Evolutionary conservation across 768 basidiomycete genomes (phyloP), one percentile per base, ranked within the genome.

Genomic region (Agaricus sinodeliciosus): DNA sequence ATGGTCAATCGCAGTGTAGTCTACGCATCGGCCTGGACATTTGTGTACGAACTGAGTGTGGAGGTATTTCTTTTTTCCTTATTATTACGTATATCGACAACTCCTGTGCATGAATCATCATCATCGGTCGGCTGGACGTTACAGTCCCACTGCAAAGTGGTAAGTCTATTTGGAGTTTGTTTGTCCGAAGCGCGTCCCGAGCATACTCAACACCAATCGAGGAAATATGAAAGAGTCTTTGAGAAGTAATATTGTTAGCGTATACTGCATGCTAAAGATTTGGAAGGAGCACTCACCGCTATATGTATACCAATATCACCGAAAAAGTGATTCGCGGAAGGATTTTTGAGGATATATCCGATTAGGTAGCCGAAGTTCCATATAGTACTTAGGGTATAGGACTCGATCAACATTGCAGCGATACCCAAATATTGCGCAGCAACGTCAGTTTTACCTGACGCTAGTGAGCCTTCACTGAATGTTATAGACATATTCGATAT

Each of bases 371-470:
- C 27, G 3, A n/a, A 8, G 16, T 43, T 25, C 49, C 49, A 50
- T n/a, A 19, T 40, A 22, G 49, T 43, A 31, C 43, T 41, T 18
- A 50, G 11, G 9, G 49, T 27, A 22, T 43, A 50, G 4, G 49
- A 50, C n/a, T 50, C 49, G 11, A 50, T 34, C 12, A 50, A 27
- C n/a, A 50, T 43, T 31, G 49, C 15, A 4, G 28, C 41, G 31
- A 50, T 35, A 15, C 13, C 19, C 18, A 25, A 27, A 11, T 50
- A 50, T 27, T 50, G 40, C 4, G 15, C 37, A 39, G 37, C 37
- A n/a, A 39, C 5, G 5, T 39, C 37, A n/a, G 37, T 15, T 39
- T 13, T 3, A 2, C 31, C 37, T 39, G 5, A n/a, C 2, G 37
- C 15, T 7, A 1, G 28, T 28, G 13, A 3, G 2, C 16, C 25